phyloP scores from a whole-genome alignment of 345 rosid genomes.

The Eutrema yunnanense region DNA sequence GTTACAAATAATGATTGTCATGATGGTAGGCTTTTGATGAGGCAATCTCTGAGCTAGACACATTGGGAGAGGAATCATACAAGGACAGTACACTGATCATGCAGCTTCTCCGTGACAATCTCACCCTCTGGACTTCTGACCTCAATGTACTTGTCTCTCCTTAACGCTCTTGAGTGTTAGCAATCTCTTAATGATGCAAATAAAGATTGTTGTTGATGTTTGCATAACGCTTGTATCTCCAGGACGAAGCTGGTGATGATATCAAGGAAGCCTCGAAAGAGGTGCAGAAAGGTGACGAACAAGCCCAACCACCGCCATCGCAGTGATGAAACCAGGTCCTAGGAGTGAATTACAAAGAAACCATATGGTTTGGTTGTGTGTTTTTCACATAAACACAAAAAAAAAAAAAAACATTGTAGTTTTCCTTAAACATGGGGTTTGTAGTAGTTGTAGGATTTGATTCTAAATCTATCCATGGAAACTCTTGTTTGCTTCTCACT shows the following conservation, averaged over 20 bases:
- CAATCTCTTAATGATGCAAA: background rate
- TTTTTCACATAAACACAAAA: background rate
- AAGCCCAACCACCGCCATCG: background rate
- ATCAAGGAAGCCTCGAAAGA: constrained; percentile 80
- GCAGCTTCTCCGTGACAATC: constrained; percentile 96
- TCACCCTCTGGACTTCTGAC: constrained; percentile 99
- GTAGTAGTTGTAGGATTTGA: constrained; percentile 2
- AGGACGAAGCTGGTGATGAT: constrained; percentile 87
- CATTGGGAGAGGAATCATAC: constrained; percentile 96
- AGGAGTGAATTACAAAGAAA: background rate
- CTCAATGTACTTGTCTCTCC: constrained; percentile 43
- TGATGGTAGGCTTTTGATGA: constrained; percentile 53
- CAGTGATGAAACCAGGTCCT: constrained; percentile 34
- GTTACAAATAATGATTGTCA: background rate
- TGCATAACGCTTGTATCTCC: background rate
- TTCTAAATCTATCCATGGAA: background rate
- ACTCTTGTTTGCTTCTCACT: background rate
- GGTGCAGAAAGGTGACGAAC: constrained; percentile 26
- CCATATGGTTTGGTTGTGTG: constrained; percentile 4
- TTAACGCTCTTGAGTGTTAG: background rate
- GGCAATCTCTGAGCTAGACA: constrained; percentile 93
- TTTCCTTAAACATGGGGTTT: constrained; percentile 3
- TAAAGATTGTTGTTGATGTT: background rate
- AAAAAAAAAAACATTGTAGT: background rate
- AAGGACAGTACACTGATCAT: constrained; percentile 97